Evolutionary conservation across 2,329 filamentous ascomycete species (phyloP), one percentile per base, ranked within the genome.

Genomic region (Lecanicillium sp.): DNA sequence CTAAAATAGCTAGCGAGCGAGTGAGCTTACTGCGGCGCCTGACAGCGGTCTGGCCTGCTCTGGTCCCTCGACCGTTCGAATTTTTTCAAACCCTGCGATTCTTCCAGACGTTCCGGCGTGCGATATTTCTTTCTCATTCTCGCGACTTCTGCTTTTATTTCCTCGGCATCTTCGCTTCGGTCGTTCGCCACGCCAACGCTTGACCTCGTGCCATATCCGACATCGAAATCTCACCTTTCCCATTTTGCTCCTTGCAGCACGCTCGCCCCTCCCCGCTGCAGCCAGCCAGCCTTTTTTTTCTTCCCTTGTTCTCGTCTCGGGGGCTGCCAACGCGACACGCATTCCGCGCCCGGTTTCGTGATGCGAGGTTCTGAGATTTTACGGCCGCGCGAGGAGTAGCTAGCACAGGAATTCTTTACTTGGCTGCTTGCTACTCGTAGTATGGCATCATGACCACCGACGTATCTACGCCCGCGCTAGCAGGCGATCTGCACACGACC

Each of bases 401-500:
- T 17, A 23, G 14, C 15, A 5, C 21, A 8, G 26, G 11, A 29
- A 45, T 38, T 9, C 17, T 14, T 40, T 40, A n/a, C 44, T 44
- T 26, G 27, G 8, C 27, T 32, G 21, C 8, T 40, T 35, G 33
- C 17, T 44, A n/a, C n/a, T n/a, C n/a, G n/a, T n/a, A 49, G 41
- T 10, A 49, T 49, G 48, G 41, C 26, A 49, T 32, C 35, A 49
- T 49, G 48, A 40, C 48, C n/a, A 40, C 35, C 33, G 29, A 44
- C 48, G 17, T 49, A 20, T 41, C 48, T 29, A 36, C 48, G 33
- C 48, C 41, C 23, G 21, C 41, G 9, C 26, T 36, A 17, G 27
- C 36, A 19, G 35, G 36, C 35, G 48, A 49, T 49, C 40, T 33
- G 15, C 48, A 49, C 21, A 2, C 23, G 6, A 12, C 24, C 30